Conservation (phyloP, 2,329 filamentous ascomycete genomes). For the Raffaelea albimanens region DNA sequence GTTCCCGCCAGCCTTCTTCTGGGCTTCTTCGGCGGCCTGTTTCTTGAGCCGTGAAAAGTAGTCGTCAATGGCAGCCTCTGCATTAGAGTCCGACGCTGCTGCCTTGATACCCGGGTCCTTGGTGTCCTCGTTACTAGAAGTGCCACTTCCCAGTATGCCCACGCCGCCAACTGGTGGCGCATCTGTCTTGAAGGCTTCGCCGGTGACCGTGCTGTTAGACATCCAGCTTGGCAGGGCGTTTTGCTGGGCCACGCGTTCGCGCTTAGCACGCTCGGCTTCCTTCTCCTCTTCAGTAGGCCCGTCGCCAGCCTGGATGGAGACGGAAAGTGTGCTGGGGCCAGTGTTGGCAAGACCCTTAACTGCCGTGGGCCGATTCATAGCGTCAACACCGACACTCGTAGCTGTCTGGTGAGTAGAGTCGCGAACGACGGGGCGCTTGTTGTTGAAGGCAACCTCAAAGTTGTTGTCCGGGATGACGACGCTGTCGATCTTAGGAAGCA, state of each 20-base stretch:
- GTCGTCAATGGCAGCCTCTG: slow-evolving; percentile 51
- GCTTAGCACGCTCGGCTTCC: slow-evolving; percentile 53
- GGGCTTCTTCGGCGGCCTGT: slow-evolving; percentile 44
- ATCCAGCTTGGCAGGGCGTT: slow-evolving; percentile 67
- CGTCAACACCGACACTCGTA: slow-evolving; percentile 48
- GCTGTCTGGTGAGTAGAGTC: slow-evolving; percentile 58
- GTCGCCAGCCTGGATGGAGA: slow-evolving; percentile 58
- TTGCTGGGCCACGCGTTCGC: slow-evolving; percentile 56
- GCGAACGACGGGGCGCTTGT: slow-evolving; percentile 54
- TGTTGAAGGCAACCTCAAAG: slow-evolving; percentile 59
- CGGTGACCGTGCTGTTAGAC: slow-evolving; percentile 58
- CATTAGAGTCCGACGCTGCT: slow-evolving; percentile 33
- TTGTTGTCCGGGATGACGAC: slow-evolving; percentile 64
- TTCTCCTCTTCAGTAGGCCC: slow-evolving; percentile 59
- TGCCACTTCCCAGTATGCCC: slow-evolving; percentile 19
- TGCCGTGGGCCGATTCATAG: slow-evolving; percentile 49
- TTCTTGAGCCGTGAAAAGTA: slow-evolving; percentile 60
- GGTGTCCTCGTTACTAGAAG: slow-evolving; percentile 27
- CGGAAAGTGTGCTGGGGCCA: slow-evolving; percentile 58
- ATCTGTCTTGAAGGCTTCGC: slow-evolving; percentile 45
- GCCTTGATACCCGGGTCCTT: slow-evolving; percentile 34
- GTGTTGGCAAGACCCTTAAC: slow-evolving; percentile 60
- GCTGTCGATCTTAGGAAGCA: slow-evolving; percentile 69
- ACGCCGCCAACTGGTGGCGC: slow-evolving; percentile 12
- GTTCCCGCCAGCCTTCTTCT: slow-evolving; percentile 36